Percentiles rank a stretch among this genome's conserved stretches.
These are phyloP conservation scores for Hibiscus syriacus DNA, from an alignment of 345 rosid genomes.

Conservation along the genomic window DNA sequence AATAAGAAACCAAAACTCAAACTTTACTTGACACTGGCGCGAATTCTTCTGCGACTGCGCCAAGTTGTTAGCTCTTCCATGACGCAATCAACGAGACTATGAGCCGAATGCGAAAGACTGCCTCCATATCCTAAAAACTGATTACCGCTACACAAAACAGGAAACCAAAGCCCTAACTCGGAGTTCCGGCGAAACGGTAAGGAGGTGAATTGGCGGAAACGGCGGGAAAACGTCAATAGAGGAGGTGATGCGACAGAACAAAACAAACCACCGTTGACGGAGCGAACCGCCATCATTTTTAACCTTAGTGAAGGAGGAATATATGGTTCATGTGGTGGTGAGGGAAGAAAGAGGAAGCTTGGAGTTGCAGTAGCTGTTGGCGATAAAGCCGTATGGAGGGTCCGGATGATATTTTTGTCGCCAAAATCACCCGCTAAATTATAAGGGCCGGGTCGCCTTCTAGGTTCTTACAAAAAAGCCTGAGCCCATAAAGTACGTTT, in stretches of 20 bases:
- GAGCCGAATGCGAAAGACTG: slow-evolving; percentile 35
- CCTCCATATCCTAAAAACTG: slow-evolving; percentile 14
- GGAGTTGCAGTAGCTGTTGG: neutral
- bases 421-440: neutral
- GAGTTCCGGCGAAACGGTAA: slow-evolving; percentile 24
- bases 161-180: slow-evolving; percentile 23
- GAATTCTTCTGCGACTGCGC: slow-evolving; percentile 38
- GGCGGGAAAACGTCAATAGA: slow-evolving; percentile 31
- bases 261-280: slow-evolving; percentile 37
- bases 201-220: slow-evolving; percentile 30
- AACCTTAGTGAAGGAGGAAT: neutral
- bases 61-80: slow-evolving; percentile 49
- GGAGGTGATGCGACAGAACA: slow-evolving; percentile 42
- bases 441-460: neutral
- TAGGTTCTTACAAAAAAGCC: neutral
- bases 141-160: slow-evolving; percentile 16
- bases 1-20: neutral
- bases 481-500: neutral
- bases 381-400: neutral
- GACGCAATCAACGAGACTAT: slow-evolving; percentile 60
- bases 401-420: neutral
- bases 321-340: slow-evolving; percentile 8
- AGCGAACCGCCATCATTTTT: slow-evolving; percentile 50
- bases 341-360: neutral
- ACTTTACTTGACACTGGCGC: slow-evolving; percentile 62